phyloP scores from a whole-genome alignment of 176 grass and related monocot genomes.

The Aegilops bicornis region DNA sequence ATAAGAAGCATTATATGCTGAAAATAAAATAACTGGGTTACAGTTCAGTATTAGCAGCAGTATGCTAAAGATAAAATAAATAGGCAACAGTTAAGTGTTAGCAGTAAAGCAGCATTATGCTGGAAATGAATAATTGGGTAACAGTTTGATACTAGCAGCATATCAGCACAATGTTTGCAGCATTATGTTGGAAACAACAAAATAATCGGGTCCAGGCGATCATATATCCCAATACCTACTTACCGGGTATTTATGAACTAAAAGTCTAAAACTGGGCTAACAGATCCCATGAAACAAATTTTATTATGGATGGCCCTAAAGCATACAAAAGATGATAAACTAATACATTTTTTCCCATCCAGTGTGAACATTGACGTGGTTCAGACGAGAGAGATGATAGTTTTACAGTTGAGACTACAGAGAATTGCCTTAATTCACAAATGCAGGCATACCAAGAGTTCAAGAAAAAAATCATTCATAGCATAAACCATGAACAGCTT shows the following conservation, averaged over 20 bases:
- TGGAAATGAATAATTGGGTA: background rate
- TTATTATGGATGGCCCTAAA: conserved; percentile 2
- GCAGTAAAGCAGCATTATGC: background rate
- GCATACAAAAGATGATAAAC: background rate
- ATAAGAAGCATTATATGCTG: background rate
- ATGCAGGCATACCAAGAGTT: conserved; percentile 18
- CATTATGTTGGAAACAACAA: background rate
- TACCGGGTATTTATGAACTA: conserved; percentile 3
- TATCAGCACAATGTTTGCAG: background rate
- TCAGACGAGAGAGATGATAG: conserved; percentile 6
- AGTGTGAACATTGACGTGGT: background rate
- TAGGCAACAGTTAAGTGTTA: background rate
- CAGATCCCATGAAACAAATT: background rate
- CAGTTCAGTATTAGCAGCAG: conserved; percentile 5
- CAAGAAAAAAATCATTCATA: background rate
- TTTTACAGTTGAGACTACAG: background rate
- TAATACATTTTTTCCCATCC: background rate
- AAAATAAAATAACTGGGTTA: conserved; percentile 22
- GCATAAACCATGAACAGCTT: background rate
- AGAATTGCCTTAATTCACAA: background rate
- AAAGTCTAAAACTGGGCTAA: conserved; percentile 11
- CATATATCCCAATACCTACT: background rate
- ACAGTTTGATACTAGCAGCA: background rate
- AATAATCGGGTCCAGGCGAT: background rate
- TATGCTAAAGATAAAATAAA: conserved; percentile 20